Evolutionary conservation across 306 rosid genomes (phyloP), one percentile per base, ranked within the genome.

Genomic region (Sicyos baderoa): DNA sequence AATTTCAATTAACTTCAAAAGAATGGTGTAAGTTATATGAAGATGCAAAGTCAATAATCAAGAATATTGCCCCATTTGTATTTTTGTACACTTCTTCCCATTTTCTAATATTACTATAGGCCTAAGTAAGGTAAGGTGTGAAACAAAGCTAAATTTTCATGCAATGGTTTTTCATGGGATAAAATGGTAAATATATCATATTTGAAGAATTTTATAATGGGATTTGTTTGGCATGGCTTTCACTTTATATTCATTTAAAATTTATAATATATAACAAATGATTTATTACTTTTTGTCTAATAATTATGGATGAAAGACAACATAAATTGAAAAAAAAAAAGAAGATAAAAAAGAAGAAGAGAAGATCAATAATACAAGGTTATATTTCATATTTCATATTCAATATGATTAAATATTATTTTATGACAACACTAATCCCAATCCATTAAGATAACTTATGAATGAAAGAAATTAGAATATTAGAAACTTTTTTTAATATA

Each of bases 51-150:
- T 11, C 45, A 59, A 29, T 59, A 2, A 37, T 37, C 6, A 3
- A 59, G 44, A 59, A 54, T 54, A 54, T 59, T 15, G 63, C 21
- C 65, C 65, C 65, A 58, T 21, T 58, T 58, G 44, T 19, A 27
- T 0, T 58, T 58, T 58, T 58, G 18, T 27, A 29, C 21, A 7
- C 14, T 54, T 54, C 44, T 37, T 8, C 27, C 27, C n/a, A 52
- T n/a, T 6, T 52, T 6, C 56, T 14, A 18, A 8, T 18, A 18
- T 54, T 19, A 54, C 27, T 2, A 2, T 19, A 1, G 23, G 10
- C 13, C 19, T 53, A 18, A 7, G 6, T 53, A 18, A 7, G 6
- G 11, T 53, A 22, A 53, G 12, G 25, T 17, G 13, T 53, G 25
- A 53, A 53, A 18, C 21, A 54, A 54, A 54, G 59, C 35, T 29